Base-by-base conservation (phyloP, 108 stramenopile genomes). In the Cyclotella cryptica region DNA sequence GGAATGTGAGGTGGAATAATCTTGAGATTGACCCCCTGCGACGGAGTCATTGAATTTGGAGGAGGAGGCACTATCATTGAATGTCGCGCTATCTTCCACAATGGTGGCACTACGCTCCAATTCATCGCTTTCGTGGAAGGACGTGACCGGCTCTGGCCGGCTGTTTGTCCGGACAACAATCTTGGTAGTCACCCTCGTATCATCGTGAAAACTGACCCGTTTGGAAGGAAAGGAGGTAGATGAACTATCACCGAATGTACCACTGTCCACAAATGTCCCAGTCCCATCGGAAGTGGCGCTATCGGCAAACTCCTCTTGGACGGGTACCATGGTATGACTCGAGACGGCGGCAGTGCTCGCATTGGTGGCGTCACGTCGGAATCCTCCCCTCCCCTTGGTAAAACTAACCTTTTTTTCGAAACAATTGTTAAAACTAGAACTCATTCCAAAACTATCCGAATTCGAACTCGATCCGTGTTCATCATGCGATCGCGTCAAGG, bases 341-440 rank as follows among this genome's bases (percentile, higher is more conserved):
- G 28, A 21, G 13, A 8, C 26, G 46, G 22, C 8, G 13, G 21
- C 66, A 47, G n/a, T 6, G 35, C 26, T 64, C 11, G 42, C 49
- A 4, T 30, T 9, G 43, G 9, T 55, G n/a, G n/a, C n/a, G n/a
- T n/a, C n/a, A n/a, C n/a, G n/a, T n/a, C n/a, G n/a, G n/a, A n/a
- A n/a, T n/a, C n/a, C n/a, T n/a, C n/a, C 21, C 35, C 26, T 64
- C 11, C 42, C 49, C 12, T 30, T 9, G 43, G 9, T 55, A 14
- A 41, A 57, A 24, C 51, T 43, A 57, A 28, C 19, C 43, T 67
- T 75, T 18, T 45, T 42, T n/a, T 75, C 74, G 28, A 46, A 59
- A 24, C 15, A 12, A 46, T 66, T 57, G 30, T 75, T 66, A 22
- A 58, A 67, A 22, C 30, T 40, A 12, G 71, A 60, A 28, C 26